Evolutionary conservation across 2,329 filamentous ascomycete genomes (phyloP).

Genomic region (Huntiella decipiens): DNA sequence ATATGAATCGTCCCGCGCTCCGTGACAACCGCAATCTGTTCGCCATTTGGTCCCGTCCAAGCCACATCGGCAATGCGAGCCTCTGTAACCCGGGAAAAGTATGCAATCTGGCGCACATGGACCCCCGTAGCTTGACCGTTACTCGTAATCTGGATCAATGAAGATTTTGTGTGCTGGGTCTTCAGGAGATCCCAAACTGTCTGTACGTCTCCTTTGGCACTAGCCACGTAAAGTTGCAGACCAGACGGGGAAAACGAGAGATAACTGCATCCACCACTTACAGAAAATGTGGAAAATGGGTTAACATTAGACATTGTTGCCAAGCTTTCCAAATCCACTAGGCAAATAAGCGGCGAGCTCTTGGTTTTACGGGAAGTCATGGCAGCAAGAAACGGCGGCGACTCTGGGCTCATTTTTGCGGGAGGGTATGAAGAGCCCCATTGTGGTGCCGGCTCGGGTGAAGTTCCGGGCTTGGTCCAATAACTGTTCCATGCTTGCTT

Average conservation of each 20-base stretch:
- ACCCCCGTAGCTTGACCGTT: constrained; percentile 28
- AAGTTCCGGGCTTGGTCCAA: constrained; percentile 38
- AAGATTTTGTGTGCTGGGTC: constrained; percentile 42
- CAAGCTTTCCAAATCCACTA: constrained; percentile 50
- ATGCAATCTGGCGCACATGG: constrained; percentile 63
- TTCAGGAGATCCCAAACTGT: constrained; percentile 64
- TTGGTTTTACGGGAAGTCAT: constrained; percentile 35
- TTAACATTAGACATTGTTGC: constrained; percentile 32
- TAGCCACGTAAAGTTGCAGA: constrained; percentile 57
- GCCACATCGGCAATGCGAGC: constrained; percentile 78
- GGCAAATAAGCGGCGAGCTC: constrained; percentile 56
- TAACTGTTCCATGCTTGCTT: constrained; percentile 64
- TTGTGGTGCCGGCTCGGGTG: constrained; percentile 17
- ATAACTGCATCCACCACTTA: constrained; percentile 60
- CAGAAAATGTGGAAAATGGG: constrained; percentile 51
- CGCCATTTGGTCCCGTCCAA: constrained; percentile 67
- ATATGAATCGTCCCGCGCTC: constrained; percentile 91
- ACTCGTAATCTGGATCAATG: constrained; percentile 31
- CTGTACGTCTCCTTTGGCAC: constrained; percentile 66
- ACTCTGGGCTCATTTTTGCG: constrained; percentile 23
- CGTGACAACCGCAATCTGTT: constrained; percentile 74
- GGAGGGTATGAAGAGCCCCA: constrained; percentile 27
- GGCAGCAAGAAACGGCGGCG: constrained; percentile 58
- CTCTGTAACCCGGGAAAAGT: constrained; percentile 80
- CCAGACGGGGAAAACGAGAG: constrained; percentile 60